Base-by-base conservation (phyloP, 2,329 filamentous ascomycete species). In the Arthrobotrys sinensis region DNA sequence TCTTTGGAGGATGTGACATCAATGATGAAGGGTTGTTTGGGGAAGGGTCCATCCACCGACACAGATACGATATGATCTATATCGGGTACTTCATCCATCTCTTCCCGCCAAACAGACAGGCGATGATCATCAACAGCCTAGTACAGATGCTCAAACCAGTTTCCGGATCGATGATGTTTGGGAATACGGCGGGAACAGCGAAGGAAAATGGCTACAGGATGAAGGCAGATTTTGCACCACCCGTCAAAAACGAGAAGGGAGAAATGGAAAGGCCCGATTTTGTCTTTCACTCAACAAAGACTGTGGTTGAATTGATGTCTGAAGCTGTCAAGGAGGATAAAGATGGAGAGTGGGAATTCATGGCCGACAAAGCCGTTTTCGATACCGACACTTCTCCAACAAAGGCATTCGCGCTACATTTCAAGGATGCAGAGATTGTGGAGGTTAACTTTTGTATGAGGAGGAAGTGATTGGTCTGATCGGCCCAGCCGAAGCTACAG, bases 1-100 rank as follows among this genome's bases (percentile, higher is more conserved):
- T 77, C 66, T 77, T 77, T 40, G 73, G 73, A 14, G 52, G 34
- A 28, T 77, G 73, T 34, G 73, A 77, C 21, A 77, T 77, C 57
- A 77, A 65, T 34, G 73, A 77, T 43, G 65, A 70, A n/a, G 28
- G 32, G 8, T 32, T 77, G 5, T 77, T 66, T 43, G 73, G 55
- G 50, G 73, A 77, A 46, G 73, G 60, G 1, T 77, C 73, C 4
- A 66, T 77, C 12, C 73, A 77, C 38, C 48, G 73, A 43, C 65
- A 71, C 28, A 62, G 73, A 28, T 77, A 77, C 57, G 73, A 77
- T 43, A 77, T 77, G 73, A 77, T 77, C 34, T 77, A 77, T 32
- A 57, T 67, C 50, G 73, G 73, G 52, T 77, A 77, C 28, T 77
- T 77, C 14, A 71, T 77, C 66, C 73, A 77, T 34, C 66, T 77